These are phyloP conservation scores for Thielaviopsis musarum DNA, from an alignment of 2,329 filamentous ascomycete genomes.

Conservation along the genomic window DNA sequence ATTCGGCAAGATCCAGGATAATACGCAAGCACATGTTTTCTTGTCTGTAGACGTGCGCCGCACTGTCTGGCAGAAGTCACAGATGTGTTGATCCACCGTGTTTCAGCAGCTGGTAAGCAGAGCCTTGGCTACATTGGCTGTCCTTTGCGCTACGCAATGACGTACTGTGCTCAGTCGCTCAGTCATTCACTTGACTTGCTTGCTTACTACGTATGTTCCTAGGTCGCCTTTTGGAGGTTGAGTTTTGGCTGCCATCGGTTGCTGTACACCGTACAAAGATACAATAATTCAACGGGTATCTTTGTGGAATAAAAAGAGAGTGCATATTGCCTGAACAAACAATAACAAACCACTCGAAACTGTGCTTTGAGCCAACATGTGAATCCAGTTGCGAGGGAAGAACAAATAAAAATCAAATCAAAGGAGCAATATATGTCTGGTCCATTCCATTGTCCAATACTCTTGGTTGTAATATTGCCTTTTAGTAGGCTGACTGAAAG, in stretches of 20 bases:
- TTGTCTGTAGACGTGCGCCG: background rate
- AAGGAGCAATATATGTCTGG: background rate
- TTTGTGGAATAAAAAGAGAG: too few species aligned
- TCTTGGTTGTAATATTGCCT: background rate
- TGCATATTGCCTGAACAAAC: too few species aligned
- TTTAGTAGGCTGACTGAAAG: background rate
- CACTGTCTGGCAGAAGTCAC: background rate
- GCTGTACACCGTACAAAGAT: too few species aligned
- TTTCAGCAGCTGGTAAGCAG: background rate
- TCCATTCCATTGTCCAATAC: background rate
- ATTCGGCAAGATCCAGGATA: background rate
- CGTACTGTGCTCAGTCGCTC: too few species aligned
- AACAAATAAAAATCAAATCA: background rate
- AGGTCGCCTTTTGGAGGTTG: too few species aligned
- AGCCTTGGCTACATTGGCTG: background rate
- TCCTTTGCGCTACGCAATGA: too few species aligned
- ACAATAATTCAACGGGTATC: too few species aligned
- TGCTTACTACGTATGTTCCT: too few species aligned
- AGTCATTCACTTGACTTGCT: too few species aligned
- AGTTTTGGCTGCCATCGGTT: too few species aligned
- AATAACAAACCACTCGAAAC: background rate
- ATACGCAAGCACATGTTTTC: background rate
- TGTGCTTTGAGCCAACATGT: background rate
- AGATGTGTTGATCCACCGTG: background rate
- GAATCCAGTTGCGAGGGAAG: background rate